Percentiles rank a stretch among this genome's conserved stretches.
Conservation (phyloP, 1,284 basidiomycete species). For the Ceratobasidium theobromae region DNA sequence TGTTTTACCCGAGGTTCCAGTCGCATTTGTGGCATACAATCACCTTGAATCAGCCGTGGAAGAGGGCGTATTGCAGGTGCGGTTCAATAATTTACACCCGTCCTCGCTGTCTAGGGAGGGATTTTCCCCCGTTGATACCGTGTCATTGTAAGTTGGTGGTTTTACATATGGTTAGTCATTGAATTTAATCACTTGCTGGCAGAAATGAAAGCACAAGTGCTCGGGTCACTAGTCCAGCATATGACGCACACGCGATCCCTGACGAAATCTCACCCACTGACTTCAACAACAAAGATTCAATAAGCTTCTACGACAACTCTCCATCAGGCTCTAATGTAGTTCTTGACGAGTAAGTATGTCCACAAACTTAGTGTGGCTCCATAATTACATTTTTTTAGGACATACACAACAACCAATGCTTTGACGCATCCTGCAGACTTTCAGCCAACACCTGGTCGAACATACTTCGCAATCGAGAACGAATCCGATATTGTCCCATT, state of each 20-base stretch:
- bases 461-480: neutral
- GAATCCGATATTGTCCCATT: conserved; percentile 4
- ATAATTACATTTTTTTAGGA: neutral
- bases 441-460: neutral
- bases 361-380: neutral
- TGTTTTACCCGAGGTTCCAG: neutral
- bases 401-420: neutral
- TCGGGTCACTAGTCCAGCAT: no score
- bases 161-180: no score
- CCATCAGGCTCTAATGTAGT: no score
- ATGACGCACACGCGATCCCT: no score
- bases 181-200: no score
- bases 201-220: no score
- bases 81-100: neutral
- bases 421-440: neutral
- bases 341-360: no score
- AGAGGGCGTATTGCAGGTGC: neutral
- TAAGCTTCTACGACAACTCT: no score
- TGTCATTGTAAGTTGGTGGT: no score
- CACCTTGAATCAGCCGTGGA: conserved; percentile 3
- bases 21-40: neutral
- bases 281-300: no score
- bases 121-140: neutral
- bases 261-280: no score
- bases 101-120: neutral